Evolutionary conservation across 768 basidiomycete genomes (phyloP), one percentile per base, ranked within the genome.

Genomic region (Tylopilus sp.): DNA sequence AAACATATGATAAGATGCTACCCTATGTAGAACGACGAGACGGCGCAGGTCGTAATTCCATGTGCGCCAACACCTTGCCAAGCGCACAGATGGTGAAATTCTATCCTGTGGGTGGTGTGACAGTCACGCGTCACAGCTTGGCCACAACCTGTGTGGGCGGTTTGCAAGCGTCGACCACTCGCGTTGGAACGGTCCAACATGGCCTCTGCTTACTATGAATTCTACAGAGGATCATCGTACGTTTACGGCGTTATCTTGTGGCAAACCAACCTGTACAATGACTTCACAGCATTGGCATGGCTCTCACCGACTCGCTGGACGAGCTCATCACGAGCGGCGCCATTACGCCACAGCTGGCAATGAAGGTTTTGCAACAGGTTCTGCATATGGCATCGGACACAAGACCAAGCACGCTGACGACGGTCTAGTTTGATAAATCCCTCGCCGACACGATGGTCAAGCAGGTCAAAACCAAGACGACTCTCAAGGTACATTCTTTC

Each of bases 341-440:
- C 44, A 99, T 99, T 63, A 95, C 94, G 18, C 95, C 95, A 12
- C 95, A 98, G 73, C 71, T 98, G 59, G 97, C 95, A n/a, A 92
- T 98, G 87, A 91, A 95, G 71, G 92, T 97, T n/a, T 72, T 98
- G 52, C 87, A 89, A 66, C 95, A 98, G 90, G 95, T 97, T 60
- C 56, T 50, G n/a, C 53, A 46, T 46, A 48, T 48, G 66, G 63
- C 28, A 50, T 46, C 36, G 49, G 22, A 42, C 45, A 17, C 9
- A 13, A 42, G 20, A 45, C 21, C 36, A 50, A 46, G 23, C 21
- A 20, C 48, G 26, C 64, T 66, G 46, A 65, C 40, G 47, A 28
- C 39, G 13, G 48, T 50, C 25, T 68, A 98, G 95, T 98, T 97
- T 71, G 95, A 98, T 79, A 95, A 95, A 72, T 91, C 89, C 48